Base-by-base conservation (phyloP, 73 alveolate species). In the Symbiodinium natans region DNA sequence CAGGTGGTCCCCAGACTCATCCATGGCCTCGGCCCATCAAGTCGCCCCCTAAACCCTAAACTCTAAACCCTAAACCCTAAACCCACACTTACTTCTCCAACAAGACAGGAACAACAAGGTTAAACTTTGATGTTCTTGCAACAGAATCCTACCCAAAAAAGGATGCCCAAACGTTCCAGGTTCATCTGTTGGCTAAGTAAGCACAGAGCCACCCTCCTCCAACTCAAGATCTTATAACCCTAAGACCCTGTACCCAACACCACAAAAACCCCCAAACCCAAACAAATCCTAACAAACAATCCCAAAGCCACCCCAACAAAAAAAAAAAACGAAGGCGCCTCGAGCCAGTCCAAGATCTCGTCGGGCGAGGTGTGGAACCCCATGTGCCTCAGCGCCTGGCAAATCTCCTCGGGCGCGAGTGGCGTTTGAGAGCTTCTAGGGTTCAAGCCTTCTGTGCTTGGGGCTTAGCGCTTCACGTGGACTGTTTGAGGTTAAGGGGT, bases 291-390 rank as follows among this genome's bases (percentile, higher is more conserved):
- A 0, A 29, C 15, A 29, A 23, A 4, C 38, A 23, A 5, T n/a
- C 80, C 34, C 9, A 63, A 7, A 10, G 6, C 15, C 38, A 5
- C 36, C 31, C 48, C 75, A 3, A 11, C 75, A 21, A 13, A 17
- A 41, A 6, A 6, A 1, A 41, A 63, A 56, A 56, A 11, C 59
- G 36, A 5, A 25, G 19, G 52, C 41, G 41, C 94, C 95, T 88
- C 95, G 48, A 88, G 46, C 95, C 95, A 88, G 86, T 88, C 95
- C 95, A 88, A 33, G 95, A 88, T 88, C 95, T 88, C 95, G 40
- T 88, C 95, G 3, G 95, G 95, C 31, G 86, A 56, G 33, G 95
- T 88, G 74, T 88, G 95, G 71, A 88, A 88, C 33, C 95, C 95
- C 84, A 88, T 23, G 46, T 63, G 95, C 34, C 63, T 48, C 63